Percentiles rank a stretch among this genome's conserved stretches.
These are phyloP conservation scores for Lactifluus piperatus DNA, from an alignment of 768 basidiomycete species.

Conservation along the genomic window DNA sequence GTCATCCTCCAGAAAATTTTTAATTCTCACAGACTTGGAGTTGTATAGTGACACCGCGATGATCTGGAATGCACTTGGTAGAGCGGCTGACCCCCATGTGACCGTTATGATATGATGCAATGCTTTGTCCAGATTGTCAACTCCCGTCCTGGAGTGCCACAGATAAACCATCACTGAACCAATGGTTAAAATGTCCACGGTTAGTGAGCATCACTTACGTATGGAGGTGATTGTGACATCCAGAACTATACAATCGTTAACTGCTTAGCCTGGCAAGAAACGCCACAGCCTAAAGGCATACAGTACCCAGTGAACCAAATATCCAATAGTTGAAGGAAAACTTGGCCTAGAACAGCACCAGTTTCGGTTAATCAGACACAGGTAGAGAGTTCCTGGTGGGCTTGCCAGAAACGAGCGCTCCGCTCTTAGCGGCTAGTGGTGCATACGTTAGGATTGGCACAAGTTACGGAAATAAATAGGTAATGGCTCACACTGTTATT, in stretches of 20 bases:
- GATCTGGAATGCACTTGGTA: slow-evolving; percentile 30
- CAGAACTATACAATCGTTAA: slow-evolving; percentile 27
- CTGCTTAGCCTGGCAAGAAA: background rate
- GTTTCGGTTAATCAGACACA: background rate
- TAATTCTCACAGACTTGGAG: slow-evolving; percentile 28
- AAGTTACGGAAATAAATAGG: background rate
- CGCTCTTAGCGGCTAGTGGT: slow-evolving; percentile 17
- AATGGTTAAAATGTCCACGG: background rate
- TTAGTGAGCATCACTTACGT: slow-evolving; percentile 24
- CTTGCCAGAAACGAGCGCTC: slow-evolving; percentile 16
- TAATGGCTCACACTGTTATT: slow-evolving; percentile 15
- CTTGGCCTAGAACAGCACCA: slow-evolving; percentile 27
- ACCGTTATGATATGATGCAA: slow-evolving; percentile 34
- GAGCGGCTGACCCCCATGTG: slow-evolving; percentile 32
- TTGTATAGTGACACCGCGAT: slow-evolving; percentile 26
- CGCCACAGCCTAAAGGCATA: background rate
- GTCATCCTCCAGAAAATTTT: background rate
- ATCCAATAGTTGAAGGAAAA: slow-evolving; percentile 40
- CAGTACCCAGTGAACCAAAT: slow-evolving; percentile 37
- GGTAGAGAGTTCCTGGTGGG: no score
- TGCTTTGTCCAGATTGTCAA: slow-evolving; percentile 31
- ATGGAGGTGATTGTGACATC: slow-evolving; percentile 34
- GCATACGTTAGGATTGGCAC: background rate
- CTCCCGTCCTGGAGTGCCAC: slow-evolving; percentile 32
- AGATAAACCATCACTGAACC: slow-evolving; percentile 33